A percentile compares a stretch with the other conserved stretches of the same genome.
Conservation (phyloP, 352 stramenopile species). For the Phytophthora podocarpi region DNA sequence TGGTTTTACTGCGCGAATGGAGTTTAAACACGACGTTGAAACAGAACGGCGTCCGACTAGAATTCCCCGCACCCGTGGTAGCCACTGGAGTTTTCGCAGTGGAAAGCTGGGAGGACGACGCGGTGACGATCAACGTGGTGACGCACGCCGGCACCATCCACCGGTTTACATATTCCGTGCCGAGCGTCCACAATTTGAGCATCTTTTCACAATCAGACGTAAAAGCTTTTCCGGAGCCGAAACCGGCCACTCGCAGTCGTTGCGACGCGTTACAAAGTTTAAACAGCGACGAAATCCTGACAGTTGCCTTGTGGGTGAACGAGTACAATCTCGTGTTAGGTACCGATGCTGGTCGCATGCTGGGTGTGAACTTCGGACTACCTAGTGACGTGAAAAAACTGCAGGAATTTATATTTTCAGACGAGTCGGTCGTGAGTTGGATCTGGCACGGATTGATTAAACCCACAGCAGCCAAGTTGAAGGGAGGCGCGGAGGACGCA, state of each 20-base stretch:
- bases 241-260: constrained; percentile 36
- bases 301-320: constrained; percentile 71
- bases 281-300: constrained; percentile 62
- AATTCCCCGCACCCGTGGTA: constrained; percentile 67
- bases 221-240: constrained; percentile 46
- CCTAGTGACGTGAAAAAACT: constrained; percentile 43
- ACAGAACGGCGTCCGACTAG: constrained; percentile 58
- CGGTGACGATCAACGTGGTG: constrained; percentile 65
- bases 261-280: constrained; percentile 59
- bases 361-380: constrained; percentile 77
- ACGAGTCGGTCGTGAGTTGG: constrained; percentile 71
- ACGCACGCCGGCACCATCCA: constrained; percentile 75
- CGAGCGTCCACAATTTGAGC: constrained; percentile 34
- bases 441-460: constrained; percentile 75
- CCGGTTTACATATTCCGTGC: constrained; percentile 63
- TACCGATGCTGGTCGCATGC: constrained; percentile 58
- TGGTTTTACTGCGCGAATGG: constrained; percentile 73
- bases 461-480: constrained; percentile 45
- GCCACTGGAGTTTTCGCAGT: constrained; percentile 58
- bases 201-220: constrained; percentile 60
- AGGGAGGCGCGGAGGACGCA: constrained; percentile 34
- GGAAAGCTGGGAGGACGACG: constrained; percentile 65
- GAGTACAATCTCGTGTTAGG: constrained; percentile 79
- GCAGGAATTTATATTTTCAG: constrained; percentile 74
- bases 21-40: constrained; percentile 68